Base-by-base conservation (phyloP, 768 basidiomycete species). In the Panus rudis region DNA sequence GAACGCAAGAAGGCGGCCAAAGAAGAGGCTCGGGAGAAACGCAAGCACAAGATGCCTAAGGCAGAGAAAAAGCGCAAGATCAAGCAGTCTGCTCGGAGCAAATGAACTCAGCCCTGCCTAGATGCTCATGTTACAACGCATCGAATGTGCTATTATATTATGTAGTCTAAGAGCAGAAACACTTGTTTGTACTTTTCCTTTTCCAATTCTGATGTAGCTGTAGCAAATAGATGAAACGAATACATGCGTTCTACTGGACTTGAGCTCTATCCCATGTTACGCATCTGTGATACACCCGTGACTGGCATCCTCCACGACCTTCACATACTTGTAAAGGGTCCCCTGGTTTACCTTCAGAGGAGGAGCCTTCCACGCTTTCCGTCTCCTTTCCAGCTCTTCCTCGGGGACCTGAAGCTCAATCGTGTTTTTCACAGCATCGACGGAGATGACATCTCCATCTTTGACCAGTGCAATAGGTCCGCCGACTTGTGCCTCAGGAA, bases 41-140 rank as follows among this genome's bases (percentile, higher is more conserved):
- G 94, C 48, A 90, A 92, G 63, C 72, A 77, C 53, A 98, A 98
- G 69, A 91, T 97, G 73, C 88, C 93, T 35, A 98, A 98, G 60
- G 80, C 84, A 31, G 91, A 94, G 65, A 98, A 97, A 71, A 90
- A 90, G 68, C 75, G 79, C 31, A 77, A 76, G 50, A 73, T 97
- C 53, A 96, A 90, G 55, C 32, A 51, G 52, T 58, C 59, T 35
- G 64, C 54, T 45, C 54, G 56, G 16, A 50, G 57, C 22, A 51
- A 57, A 19, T 58, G 43, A 54, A 10, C 17, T n/a, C n/a, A n/a
- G n/a, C n/a, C n/a, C n/a, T n/a, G n/a, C n/a, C n/a, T 35, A 6
- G 16, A 35, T 7, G 21, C 16, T 20, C 33, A 35, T 8, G 16
- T 20, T 35, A 8, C n/a, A 35, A 30, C 28, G 28, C 10, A 30